Conservation (phyloP, 345 rosid species). For the Gossypium sturtianum region DNA sequence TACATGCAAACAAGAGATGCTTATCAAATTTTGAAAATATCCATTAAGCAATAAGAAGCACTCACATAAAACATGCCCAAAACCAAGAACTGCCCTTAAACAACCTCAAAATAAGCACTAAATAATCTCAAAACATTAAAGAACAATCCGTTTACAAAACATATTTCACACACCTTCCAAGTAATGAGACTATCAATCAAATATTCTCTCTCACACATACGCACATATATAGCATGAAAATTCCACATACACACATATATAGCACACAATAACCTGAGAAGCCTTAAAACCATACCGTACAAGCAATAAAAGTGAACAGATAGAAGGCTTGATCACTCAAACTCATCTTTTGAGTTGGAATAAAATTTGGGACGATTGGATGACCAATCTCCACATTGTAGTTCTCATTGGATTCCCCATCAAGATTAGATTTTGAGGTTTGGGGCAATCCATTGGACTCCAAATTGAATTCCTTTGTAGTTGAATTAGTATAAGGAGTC, state of each 20-base stretch:
- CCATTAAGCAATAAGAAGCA: neutral
- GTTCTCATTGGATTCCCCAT: slow-evolving; percentile 25
- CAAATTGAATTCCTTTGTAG: slow-evolving; percentile 9
- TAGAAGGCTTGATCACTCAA: slow-evolving; percentile 67
- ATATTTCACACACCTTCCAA: neutral
- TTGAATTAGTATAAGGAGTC: slow-evolving; percentile 20
- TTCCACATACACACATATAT: neutral
- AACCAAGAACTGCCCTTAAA: neutral
- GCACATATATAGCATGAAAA: neutral
- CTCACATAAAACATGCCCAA: neutral
- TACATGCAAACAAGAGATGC: neutral
- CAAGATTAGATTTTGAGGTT: slow-evolving; percentile 20
- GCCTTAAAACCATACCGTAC: slow-evolving; percentile 48
- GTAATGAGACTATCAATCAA: neutral
- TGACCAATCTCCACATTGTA: slow-evolving; percentile 45
- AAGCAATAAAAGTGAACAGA: slow-evolving; percentile 69
- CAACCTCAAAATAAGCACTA: neutral
- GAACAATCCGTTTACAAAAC: neutral
- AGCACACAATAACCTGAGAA: neutral
- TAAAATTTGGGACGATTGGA: slow-evolving; percentile 38
- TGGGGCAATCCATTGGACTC: slow-evolving; percentile 10
- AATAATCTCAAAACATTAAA: neutral
- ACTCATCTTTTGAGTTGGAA: slow-evolving; percentile 42
- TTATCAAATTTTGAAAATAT: neutral
- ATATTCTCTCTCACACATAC: neutral